Conservation (phyloP, 257 asterid genomes). For the Petunia secreta region DNA sequence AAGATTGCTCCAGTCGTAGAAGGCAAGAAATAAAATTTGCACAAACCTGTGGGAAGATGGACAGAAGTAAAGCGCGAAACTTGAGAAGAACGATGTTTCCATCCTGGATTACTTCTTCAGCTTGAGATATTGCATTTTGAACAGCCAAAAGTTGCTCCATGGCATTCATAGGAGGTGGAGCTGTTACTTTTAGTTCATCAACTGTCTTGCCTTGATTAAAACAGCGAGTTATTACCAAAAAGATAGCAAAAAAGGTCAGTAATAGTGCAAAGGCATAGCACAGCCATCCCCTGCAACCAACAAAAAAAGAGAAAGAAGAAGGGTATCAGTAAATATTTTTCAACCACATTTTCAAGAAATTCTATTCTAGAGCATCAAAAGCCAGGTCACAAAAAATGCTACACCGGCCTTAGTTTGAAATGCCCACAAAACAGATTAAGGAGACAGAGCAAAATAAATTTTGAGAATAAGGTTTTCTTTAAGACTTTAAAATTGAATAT, state of each 20-base stretch:
- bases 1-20: neutral
- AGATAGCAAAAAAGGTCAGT: slow-evolving; percentile 56
- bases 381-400: neutral
- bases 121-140: slow-evolving; percentile 85
- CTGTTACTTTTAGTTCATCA: slow-evolving; percentile 73
- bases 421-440: neutral
- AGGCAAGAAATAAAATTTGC: slow-evolving; percentile 1
- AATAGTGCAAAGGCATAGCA: slow-evolving; percentile 55
- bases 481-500: slow-evolving; percentile 8
- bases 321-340: neutral
- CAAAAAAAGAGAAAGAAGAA: neutral
- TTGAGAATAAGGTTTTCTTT: neutral
- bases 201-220: slow-evolving; percentile 59
- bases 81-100: slow-evolving; percentile 83
- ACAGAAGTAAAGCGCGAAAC: slow-evolving; percentile 71
- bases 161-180: slow-evolving; percentile 85
- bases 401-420: neutral
- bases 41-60: slow-evolving; percentile 87
- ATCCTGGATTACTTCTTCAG: slow-evolving; percentile 85
- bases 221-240: slow-evolving; percentile 74
- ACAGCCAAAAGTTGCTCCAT: slow-evolving; percentile 98
- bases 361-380: neutral
- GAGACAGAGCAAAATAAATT: neutral
- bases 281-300: slow-evolving; percentile 81
- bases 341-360: neutral